Evolutionary conservation across 495 filamentous ascomycete genomes (phyloP), one percentile per base, ranked within the genome.

Genomic region (Daldinia bambusicola): DNA sequence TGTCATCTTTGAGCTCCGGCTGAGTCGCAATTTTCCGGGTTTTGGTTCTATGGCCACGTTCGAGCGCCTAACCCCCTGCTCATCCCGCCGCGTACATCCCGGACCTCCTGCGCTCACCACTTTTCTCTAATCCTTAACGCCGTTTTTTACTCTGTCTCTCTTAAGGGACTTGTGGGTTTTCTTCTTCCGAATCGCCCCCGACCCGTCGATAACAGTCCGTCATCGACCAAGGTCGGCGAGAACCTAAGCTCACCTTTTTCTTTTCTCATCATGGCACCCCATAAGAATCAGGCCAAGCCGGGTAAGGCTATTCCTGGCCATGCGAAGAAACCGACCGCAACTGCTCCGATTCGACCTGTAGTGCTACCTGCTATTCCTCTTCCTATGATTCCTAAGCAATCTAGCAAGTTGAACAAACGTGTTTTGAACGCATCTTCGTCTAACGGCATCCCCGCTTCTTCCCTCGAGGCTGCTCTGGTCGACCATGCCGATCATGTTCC

Each of bases 341-440:
- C 37, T 52, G 57, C 56, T 37, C 34, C 55, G 26, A 50, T 63
- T 14, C 79, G 79, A 60, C 77, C 76, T 18, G 53, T 73, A 30
- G 75, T 80, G 6, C 59, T 81, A 6, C 80, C 80, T 57, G 80
- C 79, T 14, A 80, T 82, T 48, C 80, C 80, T 13, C 70, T 82
- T 41, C 67, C 79, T 16, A 78, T 79, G 51, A 76, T 81, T 32
- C 69, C 77, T 51, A 80, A 79, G 55, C 77, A 73, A 56, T 48
- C 55, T 8, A 48, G 50, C 45, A 72, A 69, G 18, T 22, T 59
- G 5, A 55, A 55, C 62, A 71, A 66, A 16, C 67, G 62, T 31
- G 18, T 48, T 34, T 55, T 66, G 6, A 66, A 52, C 32, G 18
- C 63, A 48, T 63, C 73, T 18, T 67, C 53, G 66, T 63, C 73